Percentiles rank a stretch among this genome's conserved stretches.
phyloP scores from a whole-genome alignment of 371 early-diverging fungal species.

The Mucor ambiguus region DNA sequence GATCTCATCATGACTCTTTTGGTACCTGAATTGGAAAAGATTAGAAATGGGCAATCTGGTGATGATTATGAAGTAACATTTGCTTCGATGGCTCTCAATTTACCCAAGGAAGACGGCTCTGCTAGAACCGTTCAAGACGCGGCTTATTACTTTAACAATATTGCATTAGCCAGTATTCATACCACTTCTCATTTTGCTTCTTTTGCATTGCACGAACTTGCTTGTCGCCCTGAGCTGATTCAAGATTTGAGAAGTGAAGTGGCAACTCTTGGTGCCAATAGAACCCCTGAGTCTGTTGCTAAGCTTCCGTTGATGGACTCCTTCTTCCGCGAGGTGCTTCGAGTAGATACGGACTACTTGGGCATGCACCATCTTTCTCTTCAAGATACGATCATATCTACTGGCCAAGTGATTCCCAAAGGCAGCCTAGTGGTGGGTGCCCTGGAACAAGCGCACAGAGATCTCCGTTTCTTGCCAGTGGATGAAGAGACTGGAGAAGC shows the following conservation, averaged over 20 bases:
- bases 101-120: slow-evolving; percentile 33
- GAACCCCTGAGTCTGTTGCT: slow-evolving; percentile 34
- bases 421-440: slow-evolving; percentile 34
- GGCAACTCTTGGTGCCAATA: slow-evolving; percentile 7
- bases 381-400: slow-evolving; percentile 36
- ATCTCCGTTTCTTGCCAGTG: slow-evolving; percentile 9
- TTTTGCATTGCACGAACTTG: slow-evolving; percentile 38
- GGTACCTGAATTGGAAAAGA: slow-evolving; percentile 28
- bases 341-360: slow-evolving; percentile 36
- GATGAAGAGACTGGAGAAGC: slow-evolving; percentile 7
- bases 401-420: slow-evolving; percentile 48
- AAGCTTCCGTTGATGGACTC: slow-evolving; percentile 49
- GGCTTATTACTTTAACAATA: slow-evolving; percentile 37
- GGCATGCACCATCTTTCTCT: slow-evolving; percentile 40
- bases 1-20: slow-evolving; percentile 35
- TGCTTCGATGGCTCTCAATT: slow-evolving; percentile 29
- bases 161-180: slow-evolving; percentile 46
- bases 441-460: slow-evolving; percentile 26
- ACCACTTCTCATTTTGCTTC: slow-evolving; percentile 42
- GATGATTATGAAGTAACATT: slow-evolving; percentile 29
- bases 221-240: slow-evolving; percentile 33
- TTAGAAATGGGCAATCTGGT: slow-evolving; percentile 15
- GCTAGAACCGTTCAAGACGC: slow-evolving; percentile 27
- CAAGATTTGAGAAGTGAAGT: slow-evolving; percentile 29
- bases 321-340: slow-evolving; percentile 50